Base-by-base conservation (phyloP, 1,139 yeast species). In the Magnusiomyces sp. region DNA sequence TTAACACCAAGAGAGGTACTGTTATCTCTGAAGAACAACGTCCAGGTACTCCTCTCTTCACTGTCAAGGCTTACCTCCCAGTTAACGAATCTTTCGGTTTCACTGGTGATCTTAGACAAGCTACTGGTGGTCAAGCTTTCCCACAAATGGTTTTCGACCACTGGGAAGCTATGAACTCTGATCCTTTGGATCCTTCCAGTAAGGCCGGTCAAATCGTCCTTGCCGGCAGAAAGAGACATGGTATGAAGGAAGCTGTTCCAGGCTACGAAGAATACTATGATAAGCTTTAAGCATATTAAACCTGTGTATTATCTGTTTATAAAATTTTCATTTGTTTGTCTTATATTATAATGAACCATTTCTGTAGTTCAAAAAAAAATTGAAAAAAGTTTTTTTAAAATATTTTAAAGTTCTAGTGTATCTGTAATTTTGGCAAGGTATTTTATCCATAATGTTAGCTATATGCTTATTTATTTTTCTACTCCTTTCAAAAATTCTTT, bases 101-200 rank as follows among this genome's bases (percentile, higher is more conserved):
- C 96, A 85, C 96, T 68, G 92, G 95, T 79, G 95, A 89, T 71
- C 86, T 92, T 73, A 89, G 98, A 83, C 97, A 90, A 80, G 96
- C 97, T 71, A 92, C 98, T 70, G 97, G 97, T 86, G 98, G 98
- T 77, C 98, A 92, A 83, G 98, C 98, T 74, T 92, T 92, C 97
- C 98, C 98, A 79, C 97, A 90, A 81, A 82, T 92, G 95, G 92
- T 92, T 75, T 92, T 92, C 77, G 97, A 90, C 75, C 98, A 92
- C 76, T 92, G 97, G 97, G 80, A 88, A 62, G 74, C 85, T 68
- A 78, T 92, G 80, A 69, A 72, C 64, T 95, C 97, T 76, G 94
- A 88, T 75, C 95, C 95, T 71, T 76, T 86, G 65, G 97, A 92
- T 77, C 83, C 90, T 71, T 65, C 82, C 70, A 69, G 95, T 69